phyloP scores from a whole-genome alignment of 768 basidiomycete species.

The Cystoderma amianthinum region DNA sequence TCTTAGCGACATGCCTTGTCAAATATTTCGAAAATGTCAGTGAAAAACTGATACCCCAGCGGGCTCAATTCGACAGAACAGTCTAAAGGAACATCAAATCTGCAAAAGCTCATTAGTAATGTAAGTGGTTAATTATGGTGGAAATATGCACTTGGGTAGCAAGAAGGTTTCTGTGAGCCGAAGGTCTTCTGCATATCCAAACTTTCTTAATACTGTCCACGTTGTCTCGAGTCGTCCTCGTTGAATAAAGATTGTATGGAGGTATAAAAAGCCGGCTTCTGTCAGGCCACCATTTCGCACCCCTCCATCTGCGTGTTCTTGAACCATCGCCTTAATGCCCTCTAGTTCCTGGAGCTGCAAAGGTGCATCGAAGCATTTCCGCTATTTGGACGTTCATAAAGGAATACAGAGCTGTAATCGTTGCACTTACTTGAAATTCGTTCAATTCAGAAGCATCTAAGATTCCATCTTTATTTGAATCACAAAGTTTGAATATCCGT shows the following conservation, averaged over 20 bases:
- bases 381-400: slow-evolving; percentile 32
- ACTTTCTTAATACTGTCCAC: slow-evolving; percentile 92
- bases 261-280: slow-evolving; percentile 87
- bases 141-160: slow-evolving; percentile 81
- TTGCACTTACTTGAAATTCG: slow-evolving; percentile 89
- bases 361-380: slow-evolving; percentile 93
- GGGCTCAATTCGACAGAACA: slow-evolving; percentile 94
- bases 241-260: slow-evolving; percentile 97
- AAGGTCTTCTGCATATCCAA: slow-evolving; percentile 95
- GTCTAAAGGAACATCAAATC: slow-evolving; percentile 90
- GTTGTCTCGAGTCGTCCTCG: slow-evolving; percentile 93
- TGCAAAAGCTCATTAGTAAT: too few relatives aligned
- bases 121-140: too few relatives aligned
- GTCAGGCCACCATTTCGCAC: slow-evolving; percentile 80
- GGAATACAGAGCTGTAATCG: not conserved
- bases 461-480: slow-evolving; percentile 89
- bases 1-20: slow-evolving; percentile 60
- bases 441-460: slow-evolving; percentile 89
- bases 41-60: slow-evolving; percentile 95
- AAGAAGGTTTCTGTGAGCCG: slow-evolving; percentile 84
- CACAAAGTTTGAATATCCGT: slow-evolving; percentile 96
- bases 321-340: slow-evolving; percentile 92
- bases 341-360: slow-evolving; percentile 90
- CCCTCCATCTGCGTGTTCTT: slow-evolving; percentile 67
- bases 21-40: slow-evolving; percentile 91